phyloP scores from a whole-genome alignment of 495 filamentous ascomycete species.

The Sabuloglossum arenarium region DNA sequence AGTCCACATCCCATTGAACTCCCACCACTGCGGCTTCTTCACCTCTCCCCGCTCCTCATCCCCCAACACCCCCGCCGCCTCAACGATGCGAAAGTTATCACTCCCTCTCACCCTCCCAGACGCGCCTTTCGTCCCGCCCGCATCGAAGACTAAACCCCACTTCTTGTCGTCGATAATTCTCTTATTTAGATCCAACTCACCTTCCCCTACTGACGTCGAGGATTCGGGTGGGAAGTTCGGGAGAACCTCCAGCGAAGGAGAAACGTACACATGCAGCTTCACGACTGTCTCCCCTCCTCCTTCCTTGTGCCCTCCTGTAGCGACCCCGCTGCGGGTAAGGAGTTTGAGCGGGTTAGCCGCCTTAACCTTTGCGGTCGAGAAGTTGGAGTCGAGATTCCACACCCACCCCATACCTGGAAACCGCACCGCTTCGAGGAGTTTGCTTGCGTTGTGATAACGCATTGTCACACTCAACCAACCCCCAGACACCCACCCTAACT shows the following conservation, averaged over 20 bases:
- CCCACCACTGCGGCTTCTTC: neutral
- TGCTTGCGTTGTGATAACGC: neutral
- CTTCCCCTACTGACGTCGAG: neutral
- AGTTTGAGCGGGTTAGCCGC: neutral
- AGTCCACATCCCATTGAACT: neutral
- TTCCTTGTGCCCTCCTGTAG: too few relatives aligned
- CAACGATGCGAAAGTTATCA: neutral
- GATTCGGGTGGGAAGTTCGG: neutral
- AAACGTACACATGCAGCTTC: neutral
- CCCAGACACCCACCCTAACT: neutral
- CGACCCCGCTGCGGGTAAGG: neutral
- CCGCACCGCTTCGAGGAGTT: neutral
- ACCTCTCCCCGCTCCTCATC: too few relatives aligned
- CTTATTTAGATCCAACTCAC: neutral
- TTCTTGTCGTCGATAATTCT: neutral
- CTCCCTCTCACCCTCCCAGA: neutral
- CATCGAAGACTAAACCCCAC: neutral
- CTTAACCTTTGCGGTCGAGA: neutral
- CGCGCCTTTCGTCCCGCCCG: neutral
- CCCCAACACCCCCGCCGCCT: neutral
- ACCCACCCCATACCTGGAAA: neutral
- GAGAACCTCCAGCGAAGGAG: neutral
- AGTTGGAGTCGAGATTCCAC: neutral
- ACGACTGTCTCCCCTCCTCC: too few relatives aligned
- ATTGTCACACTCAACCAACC: neutral